Percentiles rank a stretch among this genome's conserved stretches.
Conservation (phyloP, 2,329 filamentous ascomycete species). For the Ophiostoma populinum region DNA sequence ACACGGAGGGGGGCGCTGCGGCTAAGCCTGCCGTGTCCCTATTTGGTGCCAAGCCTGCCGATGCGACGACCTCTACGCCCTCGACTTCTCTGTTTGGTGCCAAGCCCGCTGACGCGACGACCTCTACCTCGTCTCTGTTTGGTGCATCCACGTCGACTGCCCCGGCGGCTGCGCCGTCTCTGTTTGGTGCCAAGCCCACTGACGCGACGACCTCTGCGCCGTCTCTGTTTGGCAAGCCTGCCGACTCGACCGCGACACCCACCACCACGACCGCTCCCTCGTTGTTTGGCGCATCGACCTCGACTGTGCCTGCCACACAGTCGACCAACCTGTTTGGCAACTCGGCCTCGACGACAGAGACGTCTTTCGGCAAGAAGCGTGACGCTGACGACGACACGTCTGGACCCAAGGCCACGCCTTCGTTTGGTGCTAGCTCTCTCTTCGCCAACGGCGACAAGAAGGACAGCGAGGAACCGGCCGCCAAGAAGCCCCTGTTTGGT, state of each 20-base stretch:
- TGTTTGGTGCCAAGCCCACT: constrained; percentile 6
- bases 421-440: neutral
- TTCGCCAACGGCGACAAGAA: constrained; percentile 11
- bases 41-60: neutral
- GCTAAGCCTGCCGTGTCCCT: neutral
- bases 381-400: constrained; percentile 3
- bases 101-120: constrained; percentile 1
- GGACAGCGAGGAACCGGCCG: constrained; percentile 9
- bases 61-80: no score
- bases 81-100: no score
- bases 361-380: constrained; percentile 2
- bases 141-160: neutral
- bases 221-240: constrained; percentile 6
- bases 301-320: constrained; percentile 11
- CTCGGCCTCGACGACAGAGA: constrained; percentile 17
- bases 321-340: constrained; percentile 23
- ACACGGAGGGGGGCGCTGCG: neutral
- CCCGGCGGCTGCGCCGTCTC: neutral
- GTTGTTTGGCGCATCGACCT: constrained; percentile 3
- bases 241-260: neutral
- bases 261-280: neutral
- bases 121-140: neutral
- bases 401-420: neutral
- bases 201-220: constrained; percentile 5
- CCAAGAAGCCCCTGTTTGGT: constrained; percentile 15